Percentiles rank a stretch among this genome's conserved stretches.
phyloP scores from a whole-genome alignment of 2,329 filamentous ascomycete species.

The Fusarium hainanense region DNA sequence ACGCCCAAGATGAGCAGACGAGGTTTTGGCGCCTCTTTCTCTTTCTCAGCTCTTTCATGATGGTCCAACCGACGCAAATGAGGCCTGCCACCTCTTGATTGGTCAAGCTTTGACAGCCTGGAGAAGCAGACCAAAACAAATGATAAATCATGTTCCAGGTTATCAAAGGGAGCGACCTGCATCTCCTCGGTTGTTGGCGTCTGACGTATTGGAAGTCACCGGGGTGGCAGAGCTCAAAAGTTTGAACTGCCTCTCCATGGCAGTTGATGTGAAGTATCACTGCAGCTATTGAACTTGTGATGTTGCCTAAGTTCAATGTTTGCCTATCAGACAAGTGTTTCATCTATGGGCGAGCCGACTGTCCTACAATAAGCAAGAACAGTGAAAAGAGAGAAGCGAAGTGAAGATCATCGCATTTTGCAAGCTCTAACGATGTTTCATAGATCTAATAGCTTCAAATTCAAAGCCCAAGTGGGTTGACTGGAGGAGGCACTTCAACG shows the following conservation, averaged over 20 bases:
- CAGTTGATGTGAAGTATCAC: background rate
- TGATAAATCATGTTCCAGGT: slow-evolving; percentile 1
- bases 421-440: background rate
- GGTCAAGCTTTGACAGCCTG: background rate
- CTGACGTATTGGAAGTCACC: background rate
- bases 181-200: background rate
- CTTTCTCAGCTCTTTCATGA: background rate
- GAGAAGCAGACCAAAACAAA: background rate
- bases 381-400: background rate
- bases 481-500: background rate
- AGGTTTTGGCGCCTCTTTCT: background rate
- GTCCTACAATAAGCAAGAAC: background rate
- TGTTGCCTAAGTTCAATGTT: background rate
- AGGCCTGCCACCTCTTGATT: background rate
- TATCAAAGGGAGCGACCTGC: background rate
- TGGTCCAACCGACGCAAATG: background rate
- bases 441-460: background rate
- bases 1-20: background rate
- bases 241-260: background rate
- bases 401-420: background rate
- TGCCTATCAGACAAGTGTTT: background rate
- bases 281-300: background rate
- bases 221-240: background rate
- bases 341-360: background rate
- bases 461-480: background rate